Evolutionary conservation across 2,329 filamentous ascomycete genomes (phyloP).

Genomic region (Berkeleyomyces rouxiae): DNA sequence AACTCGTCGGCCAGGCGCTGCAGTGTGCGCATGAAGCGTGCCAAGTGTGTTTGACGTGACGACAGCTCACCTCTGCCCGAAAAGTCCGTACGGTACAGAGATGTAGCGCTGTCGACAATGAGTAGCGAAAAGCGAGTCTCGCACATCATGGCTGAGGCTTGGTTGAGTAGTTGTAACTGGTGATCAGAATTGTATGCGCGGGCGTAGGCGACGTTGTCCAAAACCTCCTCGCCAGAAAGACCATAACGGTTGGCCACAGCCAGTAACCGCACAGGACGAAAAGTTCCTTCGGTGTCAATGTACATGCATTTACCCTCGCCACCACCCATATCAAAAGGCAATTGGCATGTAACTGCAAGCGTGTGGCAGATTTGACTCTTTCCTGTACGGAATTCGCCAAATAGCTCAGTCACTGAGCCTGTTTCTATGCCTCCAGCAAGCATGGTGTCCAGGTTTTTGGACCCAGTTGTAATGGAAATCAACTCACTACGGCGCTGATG

Average conservation of each 20-base stretch:
- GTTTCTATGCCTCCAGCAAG: slow-evolving; percentile 92
- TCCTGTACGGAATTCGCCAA: slow-evolving; percentile 93
- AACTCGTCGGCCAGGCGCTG: slow-evolving; percentile 70
- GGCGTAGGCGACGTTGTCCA: slow-evolving; percentile 97
- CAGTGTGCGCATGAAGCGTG: slow-evolving; percentile 74
- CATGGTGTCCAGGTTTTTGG: slow-evolving; percentile 90
- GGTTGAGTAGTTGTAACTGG: slow-evolving; percentile 84
- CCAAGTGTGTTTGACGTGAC: slow-evolving; percentile 75
- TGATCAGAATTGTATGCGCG: slow-evolving; percentile 98
- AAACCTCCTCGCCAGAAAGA: slow-evolving; percentile 85
- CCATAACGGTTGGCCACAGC: slow-evolving; percentile 90
- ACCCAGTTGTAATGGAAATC: slow-evolving; percentile 95
- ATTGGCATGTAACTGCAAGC: slow-evolving; percentile 90
- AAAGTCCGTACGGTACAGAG: slow-evolving; percentile 92
- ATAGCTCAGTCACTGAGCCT: slow-evolving; percentile 93
- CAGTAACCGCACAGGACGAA: slow-evolving; percentile 76
- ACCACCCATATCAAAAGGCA: slow-evolving; percentile 97
- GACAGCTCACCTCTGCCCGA: slow-evolving; percentile 91
- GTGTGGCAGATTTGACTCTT: slow-evolving; percentile 99
- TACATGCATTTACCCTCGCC: slow-evolving; percentile 97
- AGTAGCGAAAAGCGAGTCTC: slow-evolving; percentile 94
- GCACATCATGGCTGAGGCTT: slow-evolving; percentile 97
- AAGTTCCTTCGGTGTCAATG: slow-evolving; percentile 96
- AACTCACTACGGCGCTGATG: slow-evolving; percentile 90
- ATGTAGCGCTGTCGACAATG: slow-evolving; percentile 89